Conservation (phyloP, 805 yeast genomes). For the Starmerella potacharoeniae region DNA sequence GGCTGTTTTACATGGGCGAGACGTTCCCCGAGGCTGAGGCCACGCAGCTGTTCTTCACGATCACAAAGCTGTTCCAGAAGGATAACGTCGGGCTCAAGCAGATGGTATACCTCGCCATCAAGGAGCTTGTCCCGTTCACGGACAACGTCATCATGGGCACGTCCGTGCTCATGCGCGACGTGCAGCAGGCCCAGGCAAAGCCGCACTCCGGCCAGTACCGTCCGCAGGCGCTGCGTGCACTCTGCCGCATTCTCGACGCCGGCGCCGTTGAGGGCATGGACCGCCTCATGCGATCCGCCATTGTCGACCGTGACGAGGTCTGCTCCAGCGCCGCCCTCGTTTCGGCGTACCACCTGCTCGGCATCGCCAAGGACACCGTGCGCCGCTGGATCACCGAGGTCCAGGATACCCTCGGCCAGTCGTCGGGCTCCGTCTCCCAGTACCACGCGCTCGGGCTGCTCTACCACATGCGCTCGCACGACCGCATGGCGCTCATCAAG, state of each 20-base stretch:
- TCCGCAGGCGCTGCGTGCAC: slow-evolving; percentile 89
- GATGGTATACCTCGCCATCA: slow-evolving; percentile 84
- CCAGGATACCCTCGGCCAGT: slow-evolving; percentile 70
- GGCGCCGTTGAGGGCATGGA: slow-evolving; percentile 84
- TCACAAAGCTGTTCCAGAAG: slow-evolving; percentile 90
- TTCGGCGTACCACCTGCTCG: slow-evolving; percentile 79
- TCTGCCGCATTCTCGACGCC: slow-evolving; percentile 77
- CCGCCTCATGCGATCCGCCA: slow-evolving; percentile 80
- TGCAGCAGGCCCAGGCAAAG: slow-evolving; percentile 53
- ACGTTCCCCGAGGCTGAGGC: slow-evolving; percentile 80
- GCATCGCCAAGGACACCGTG: slow-evolving; percentile 82
- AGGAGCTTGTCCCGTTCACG: slow-evolving; percentile 73
- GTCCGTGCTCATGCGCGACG: slow-evolving; percentile 94
- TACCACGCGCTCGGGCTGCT: slow-evolving; percentile 91
- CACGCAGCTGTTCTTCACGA: slow-evolving; percentile 82
- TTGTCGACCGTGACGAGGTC: slow-evolving; percentile 80
- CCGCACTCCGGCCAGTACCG: slow-evolving; percentile 44
- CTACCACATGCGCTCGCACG: slow-evolving; percentile 79
- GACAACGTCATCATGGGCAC: slow-evolving; percentile 96
- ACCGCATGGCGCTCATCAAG: slow-evolving; percentile 86
- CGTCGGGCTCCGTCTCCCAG: slow-evolving; percentile 56
- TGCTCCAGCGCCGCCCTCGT: slow-evolving; percentile 90
- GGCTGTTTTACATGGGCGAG: slow-evolving; percentile 77
- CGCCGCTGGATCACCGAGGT: slow-evolving; percentile 91
- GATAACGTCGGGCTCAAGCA: slow-evolving; percentile 79